Percentiles rank a stretch among this genome's conserved stretches.
phyloP scores from a whole-genome alignment of 768 basidiomycete species.

The Pleurotus pulmonarius region DNA sequence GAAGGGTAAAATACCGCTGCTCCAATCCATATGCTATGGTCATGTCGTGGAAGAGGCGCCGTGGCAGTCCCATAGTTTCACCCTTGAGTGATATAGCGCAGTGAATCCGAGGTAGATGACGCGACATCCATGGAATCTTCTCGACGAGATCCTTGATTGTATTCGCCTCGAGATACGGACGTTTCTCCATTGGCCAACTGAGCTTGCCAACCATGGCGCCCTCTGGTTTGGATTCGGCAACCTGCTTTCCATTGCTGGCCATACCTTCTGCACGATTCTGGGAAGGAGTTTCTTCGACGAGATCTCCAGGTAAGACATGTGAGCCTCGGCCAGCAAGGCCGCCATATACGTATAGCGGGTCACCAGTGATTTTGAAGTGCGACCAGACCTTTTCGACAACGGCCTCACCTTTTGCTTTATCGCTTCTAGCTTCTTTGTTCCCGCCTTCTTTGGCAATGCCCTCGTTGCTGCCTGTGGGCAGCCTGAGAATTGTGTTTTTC shows the following conservation, averaged over 20 bases:
- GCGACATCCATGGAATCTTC: conserved; percentile 10
- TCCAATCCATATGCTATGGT: background rate
- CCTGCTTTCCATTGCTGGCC: no score
- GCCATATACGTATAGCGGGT: conserved; percentile 8
- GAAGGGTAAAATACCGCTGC: conserved; percentile 16
- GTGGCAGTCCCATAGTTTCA: conserved; percentile 11
- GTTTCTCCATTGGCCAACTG: conserved; percentile 12
- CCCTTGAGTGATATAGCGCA: background rate
- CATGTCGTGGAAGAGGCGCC: background rate
- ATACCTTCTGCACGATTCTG: no score
- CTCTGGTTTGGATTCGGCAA: background rate
- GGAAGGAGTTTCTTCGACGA: background rate
- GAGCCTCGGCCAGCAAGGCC: conserved; percentile 16
- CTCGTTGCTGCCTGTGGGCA: no score
- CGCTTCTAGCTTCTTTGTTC: background rate
- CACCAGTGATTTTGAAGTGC: background rate
- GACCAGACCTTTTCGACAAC: background rate
- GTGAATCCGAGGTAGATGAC: conserved; percentile 13
- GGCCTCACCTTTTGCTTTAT: background rate
- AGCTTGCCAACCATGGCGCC: conserved; percentile 9
- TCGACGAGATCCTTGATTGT: conserved; percentile 8
- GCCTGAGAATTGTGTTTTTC: no score
- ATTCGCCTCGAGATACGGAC: conserved; percentile 9
- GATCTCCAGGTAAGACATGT: conserved; percentile 10
- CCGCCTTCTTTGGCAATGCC: no score